phyloP scores from a whole-genome alignment of 2,329 filamentous ascomycete species.

The Neonectria neomacrospora region DNA sequence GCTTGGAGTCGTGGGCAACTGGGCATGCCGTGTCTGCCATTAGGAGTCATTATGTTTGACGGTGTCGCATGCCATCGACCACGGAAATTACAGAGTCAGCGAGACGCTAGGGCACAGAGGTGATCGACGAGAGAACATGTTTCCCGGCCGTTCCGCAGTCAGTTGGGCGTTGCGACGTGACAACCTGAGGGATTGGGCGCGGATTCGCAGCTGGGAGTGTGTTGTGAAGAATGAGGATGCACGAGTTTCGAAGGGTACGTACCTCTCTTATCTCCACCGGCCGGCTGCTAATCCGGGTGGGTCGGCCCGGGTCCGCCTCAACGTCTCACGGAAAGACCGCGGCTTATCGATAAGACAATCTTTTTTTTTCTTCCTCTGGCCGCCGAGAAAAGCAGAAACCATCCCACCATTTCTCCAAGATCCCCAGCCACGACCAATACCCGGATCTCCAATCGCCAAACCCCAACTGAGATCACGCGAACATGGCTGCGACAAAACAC shows the following conservation, averaged over 20 bases:
- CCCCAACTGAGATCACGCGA: constrained; percentile 8
- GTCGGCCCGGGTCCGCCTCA: constrained; percentile 4
- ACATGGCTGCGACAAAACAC: constrained; percentile 57
- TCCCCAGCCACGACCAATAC: constrained; percentile 30
- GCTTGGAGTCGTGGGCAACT: neutral
- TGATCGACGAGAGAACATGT: constrained; percentile 2
- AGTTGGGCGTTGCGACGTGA: neutral
- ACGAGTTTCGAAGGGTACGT: neutral
- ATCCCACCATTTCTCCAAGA: constrained; percentile 37
- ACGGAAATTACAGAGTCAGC: neutral
- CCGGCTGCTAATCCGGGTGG: neutral
- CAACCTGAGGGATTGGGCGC: neutral
- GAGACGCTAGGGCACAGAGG: constrained; percentile 14
- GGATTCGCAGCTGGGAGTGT: neutral
- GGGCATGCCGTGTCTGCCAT: neutral
- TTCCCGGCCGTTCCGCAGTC: constrained; percentile 4
- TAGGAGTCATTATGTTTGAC: neutral
- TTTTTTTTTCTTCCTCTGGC: constrained; percentile 38
- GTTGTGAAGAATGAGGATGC: neutral
- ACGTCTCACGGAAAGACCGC: neutral
- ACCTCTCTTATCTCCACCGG: neutral
- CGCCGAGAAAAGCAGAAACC: constrained; percentile 17
- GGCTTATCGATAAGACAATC: constrained; percentile 49
- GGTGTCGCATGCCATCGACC: neutral
- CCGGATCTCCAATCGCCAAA: constrained; percentile 13